phyloP scores from a whole-genome alignment of 179 eudicot genomes.

The Amaranthus tricolor region DNA sequence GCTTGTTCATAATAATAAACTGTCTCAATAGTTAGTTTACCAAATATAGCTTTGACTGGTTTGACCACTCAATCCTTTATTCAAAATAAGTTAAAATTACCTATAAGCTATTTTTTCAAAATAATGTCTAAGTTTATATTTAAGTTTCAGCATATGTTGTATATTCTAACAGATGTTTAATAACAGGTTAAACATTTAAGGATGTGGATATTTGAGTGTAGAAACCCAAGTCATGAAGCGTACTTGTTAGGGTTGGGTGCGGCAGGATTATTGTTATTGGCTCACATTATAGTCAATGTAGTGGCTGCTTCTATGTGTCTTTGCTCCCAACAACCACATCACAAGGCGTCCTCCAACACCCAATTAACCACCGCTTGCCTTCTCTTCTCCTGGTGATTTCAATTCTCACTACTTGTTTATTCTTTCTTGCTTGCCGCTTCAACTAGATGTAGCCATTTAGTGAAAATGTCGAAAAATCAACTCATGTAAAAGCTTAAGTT shows the following conservation, averaged over 20 bases:
- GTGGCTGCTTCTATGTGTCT: conserved; percentile 56
- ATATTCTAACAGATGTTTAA: not conserved
- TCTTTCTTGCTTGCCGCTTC: too few relatives aligned
- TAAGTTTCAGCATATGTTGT: too few relatives aligned
- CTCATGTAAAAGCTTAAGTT: too few relatives aligned
- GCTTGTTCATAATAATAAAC: too few relatives aligned
- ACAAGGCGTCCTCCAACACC: conserved; percentile 41
- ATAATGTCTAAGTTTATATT: too few relatives aligned
- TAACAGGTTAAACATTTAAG: conserved; percentile 56
- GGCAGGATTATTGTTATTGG: conserved; percentile 45
- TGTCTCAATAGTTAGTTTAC: too few relatives aligned
- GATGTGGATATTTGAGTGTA: conserved; percentile 76
- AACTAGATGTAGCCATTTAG: too few relatives aligned
- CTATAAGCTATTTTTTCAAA: too few relatives aligned
- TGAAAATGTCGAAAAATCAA: too few relatives aligned
- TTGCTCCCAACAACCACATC: conserved; percentile 42
- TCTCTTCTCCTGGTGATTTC: conserved; percentile 49
- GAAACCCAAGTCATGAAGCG: conserved; percentile 65
- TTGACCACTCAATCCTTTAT: too few relatives aligned
- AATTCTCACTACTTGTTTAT: not conserved
- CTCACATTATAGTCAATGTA: conserved; percentile 57
- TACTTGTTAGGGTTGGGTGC: conserved; percentile 58
- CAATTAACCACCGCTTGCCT: conserved; percentile 61
- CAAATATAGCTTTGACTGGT: too few relatives aligned
- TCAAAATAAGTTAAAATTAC: too few relatives aligned